Percentiles rank a stretch among this genome's conserved stretches.
Conservation (phyloP, 306 rosid species). For the Spatholobus suberectus region DNA sequence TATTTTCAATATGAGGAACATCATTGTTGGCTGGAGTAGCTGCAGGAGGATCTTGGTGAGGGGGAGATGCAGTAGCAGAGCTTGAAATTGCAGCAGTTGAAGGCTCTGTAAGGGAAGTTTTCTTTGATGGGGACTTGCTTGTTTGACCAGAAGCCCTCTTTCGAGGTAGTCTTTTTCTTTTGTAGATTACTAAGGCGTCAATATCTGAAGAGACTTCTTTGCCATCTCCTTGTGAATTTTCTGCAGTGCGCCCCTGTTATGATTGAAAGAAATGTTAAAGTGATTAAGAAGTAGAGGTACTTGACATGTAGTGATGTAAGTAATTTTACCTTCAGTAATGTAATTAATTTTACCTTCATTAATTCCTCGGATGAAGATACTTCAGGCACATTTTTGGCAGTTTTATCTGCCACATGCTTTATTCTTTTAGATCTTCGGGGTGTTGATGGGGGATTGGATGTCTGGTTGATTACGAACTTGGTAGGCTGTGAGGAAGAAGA, state of each 20-base stretch:
- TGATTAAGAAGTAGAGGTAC: neutral
- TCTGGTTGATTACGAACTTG: neutral
- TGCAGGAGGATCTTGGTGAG: neutral
- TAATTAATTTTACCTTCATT: neutral
- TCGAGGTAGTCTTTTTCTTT: constrained; percentile 11
- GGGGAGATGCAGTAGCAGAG: neutral
- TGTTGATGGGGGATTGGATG: neutral
- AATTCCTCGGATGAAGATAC: neutral
- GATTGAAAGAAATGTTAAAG: neutral
- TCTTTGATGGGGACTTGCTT: neutral
- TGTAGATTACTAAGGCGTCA: neutral
- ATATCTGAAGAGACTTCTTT: constrained; percentile 1
- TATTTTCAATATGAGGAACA: neutral
- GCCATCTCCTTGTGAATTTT: neutral
- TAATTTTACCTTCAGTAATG: neutral
- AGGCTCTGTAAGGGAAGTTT: neutral
- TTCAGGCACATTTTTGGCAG: neutral
- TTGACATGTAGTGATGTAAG: neutral
- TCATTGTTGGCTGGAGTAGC: neutral
- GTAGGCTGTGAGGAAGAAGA: constrained; percentile 22
- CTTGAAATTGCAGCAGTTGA: neutral
- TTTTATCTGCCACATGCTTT: constrained; percentile 21
- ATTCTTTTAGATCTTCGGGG: constrained; percentile 25
- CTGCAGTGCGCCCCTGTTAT: neutral
- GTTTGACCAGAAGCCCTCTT: neutral